phyloP scores from a whole-genome alignment of 176 grass and related monocot genomes.

The Elaeis guineensis region DNA sequence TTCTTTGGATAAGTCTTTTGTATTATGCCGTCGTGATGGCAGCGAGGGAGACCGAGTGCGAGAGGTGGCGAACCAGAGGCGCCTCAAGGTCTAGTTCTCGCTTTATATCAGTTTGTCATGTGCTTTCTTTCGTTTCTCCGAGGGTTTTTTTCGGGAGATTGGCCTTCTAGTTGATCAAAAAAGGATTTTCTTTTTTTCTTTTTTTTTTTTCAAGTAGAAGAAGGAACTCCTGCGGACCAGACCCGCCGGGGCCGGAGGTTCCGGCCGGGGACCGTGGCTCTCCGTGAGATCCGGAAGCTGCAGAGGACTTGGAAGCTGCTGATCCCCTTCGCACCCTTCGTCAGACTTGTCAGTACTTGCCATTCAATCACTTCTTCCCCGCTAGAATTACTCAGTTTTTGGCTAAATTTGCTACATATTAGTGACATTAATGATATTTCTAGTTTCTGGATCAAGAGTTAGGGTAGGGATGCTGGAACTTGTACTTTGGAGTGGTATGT shows the following conservation, averaged over 20 bases:
- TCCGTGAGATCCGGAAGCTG: conserved; percentile 52
- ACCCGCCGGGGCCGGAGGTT: conserved; percentile 1
- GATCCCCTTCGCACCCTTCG: conserved; percentile 52
- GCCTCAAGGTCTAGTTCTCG: no score
- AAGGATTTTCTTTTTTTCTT: no score
- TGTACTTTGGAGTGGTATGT: no score
- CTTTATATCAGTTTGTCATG: background rate
- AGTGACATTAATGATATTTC: no score
- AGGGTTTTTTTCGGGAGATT: no score
- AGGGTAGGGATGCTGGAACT: no score
- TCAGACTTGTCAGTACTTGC: conserved; percentile 36
- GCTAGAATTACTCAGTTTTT: no score
- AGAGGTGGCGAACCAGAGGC: no score
- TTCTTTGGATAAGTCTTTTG: background rate
- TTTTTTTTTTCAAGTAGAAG: background rate
- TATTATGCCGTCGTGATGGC: no score
- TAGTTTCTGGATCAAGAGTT: no score
- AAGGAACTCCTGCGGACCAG: background rate
- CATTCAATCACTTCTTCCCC: background rate
- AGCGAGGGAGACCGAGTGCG: no score
- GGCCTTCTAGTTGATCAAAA: background rate
- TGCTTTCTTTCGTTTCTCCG: background rate
- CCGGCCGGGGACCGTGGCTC: conserved; percentile 49
- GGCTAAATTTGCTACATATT: no score
- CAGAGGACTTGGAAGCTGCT: conserved; percentile 39